These are phyloP conservation scores for Pythium insidiosum DNA, from an alignment of 352 stramenopile genomes.

Conservation along the genomic window DNA sequence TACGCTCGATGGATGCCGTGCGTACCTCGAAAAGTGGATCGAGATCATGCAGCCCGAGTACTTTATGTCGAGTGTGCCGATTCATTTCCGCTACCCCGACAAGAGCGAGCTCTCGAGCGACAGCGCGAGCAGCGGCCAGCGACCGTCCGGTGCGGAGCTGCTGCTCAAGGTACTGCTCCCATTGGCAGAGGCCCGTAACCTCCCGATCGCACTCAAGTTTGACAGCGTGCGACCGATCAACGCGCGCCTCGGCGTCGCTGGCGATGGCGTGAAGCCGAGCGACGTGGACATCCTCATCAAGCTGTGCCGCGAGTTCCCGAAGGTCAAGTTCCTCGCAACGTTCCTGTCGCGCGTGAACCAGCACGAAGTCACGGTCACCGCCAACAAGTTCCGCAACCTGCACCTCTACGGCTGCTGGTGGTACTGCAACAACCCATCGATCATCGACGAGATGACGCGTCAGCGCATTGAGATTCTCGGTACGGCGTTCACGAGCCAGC, in stretches of 20 bases:
- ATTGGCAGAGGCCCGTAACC: constrained; percentile 78
- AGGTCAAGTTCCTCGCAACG: constrained; percentile 93
- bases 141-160: constrained; percentile 47
- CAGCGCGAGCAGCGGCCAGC: constrained; percentile 6
- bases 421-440: constrained; percentile 95
- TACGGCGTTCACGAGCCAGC: constrained; percentile 91
- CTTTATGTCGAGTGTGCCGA: constrained; percentile 92
- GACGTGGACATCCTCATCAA: constrained; percentile 83
- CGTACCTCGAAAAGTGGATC: constrained; percentile 88
- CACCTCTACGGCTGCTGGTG: constrained; percentile 94
- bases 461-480: constrained; percentile 93
- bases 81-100: constrained; percentile 73
- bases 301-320: constrained; percentile 83
- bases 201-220: constrained; percentile 93
- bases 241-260: constrained; percentile 61
- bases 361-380: constrained; percentile 91
- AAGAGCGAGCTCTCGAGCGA: constrained; percentile 17
- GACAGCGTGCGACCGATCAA: constrained; percentile 88
- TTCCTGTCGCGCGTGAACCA: constrained; percentile 91
- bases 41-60: constrained; percentile 91
- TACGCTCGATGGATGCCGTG: constrained; percentile 68
- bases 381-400: constrained; percentile 92
- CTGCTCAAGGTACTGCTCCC: constrained; percentile 87
- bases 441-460: constrained; percentile 81
- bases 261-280: constrained; percentile 89